Conservation (phyloP, 169 alveolate genomes). For the Miamiensis avidus region DNA sequence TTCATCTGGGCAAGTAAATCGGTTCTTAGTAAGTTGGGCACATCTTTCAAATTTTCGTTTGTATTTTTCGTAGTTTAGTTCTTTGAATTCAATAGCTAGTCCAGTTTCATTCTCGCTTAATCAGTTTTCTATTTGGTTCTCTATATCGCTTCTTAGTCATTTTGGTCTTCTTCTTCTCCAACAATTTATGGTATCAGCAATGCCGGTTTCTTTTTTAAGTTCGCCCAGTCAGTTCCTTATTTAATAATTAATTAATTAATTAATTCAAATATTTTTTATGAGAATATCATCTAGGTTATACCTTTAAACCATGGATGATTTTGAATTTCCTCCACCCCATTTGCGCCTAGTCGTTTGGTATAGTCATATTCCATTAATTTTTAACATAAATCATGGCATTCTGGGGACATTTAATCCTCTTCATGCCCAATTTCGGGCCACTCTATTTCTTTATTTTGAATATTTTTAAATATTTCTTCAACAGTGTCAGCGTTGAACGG, state of each 20-base stretch:
- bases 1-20: neutral
- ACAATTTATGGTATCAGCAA: neutral
- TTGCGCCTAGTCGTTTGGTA: constrained; percentile 63
- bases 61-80: neutral
- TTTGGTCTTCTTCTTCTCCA: neutral
- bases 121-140: neutral
- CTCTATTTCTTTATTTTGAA: constrained; percentile 28
- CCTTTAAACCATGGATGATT: constrained; percentile 75
- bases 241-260: no score
- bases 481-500: constrained; percentile 72
- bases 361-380: constrained; percentile 61
- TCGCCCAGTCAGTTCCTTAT: constrained; percentile 62
- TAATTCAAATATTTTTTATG: no score
- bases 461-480: constrained; percentile 59
- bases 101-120: neutral
- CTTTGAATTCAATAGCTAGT: no score
- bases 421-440: constrained; percentile 44
- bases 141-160: neutral
- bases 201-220: constrained; percentile 30
- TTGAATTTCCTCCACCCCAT: constrained; percentile 69
- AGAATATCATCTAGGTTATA: constrained; percentile 9
- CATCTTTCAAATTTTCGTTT: neutral
- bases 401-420: constrained; percentile 57
- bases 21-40: neutral
- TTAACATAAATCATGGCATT: constrained; percentile 66